These are phyloP conservation scores for Macrolepiota dolichaula DNA, from an alignment of 768 basidiomycete genomes.

Conservation along the genomic window DNA sequence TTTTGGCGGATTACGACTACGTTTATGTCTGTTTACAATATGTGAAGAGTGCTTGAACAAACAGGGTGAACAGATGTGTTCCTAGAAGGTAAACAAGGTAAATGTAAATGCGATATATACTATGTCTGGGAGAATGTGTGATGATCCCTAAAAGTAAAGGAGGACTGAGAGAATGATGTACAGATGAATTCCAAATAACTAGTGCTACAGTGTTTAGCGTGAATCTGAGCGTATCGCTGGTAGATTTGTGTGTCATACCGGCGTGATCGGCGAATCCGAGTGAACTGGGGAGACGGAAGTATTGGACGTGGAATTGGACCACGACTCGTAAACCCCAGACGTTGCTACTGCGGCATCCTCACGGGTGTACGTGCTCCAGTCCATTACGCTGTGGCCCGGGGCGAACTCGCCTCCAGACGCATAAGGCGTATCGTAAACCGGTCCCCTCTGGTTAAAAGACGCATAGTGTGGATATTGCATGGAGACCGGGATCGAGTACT, in stretches of 20 bases:
- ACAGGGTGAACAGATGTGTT: neutral
- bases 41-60: neutral
- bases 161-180: neutral
- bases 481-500: neutral
- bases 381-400: neutral
- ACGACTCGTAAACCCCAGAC: neutral
- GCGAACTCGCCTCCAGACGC: neutral
- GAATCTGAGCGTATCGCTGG: conserved; percentile 1
- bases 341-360: neutral
- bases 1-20: neutral
- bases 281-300: conserved; percentile 4
- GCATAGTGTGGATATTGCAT: neutral
- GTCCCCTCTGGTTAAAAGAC: neutral
- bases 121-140: neutral
- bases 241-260: conserved; percentile 2
- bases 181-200: conserved; percentile 1
- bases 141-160: conserved; percentile 6
- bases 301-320: conserved; percentile 4
- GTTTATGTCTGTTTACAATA: neutral
- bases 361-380: conserved; percentile 2
- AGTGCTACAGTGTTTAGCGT: conserved; percentile 10
- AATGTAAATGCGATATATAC: conserved; percentile 2
- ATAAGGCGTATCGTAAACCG: neutral
- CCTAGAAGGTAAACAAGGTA: neutral
- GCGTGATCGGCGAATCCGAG: conserved; percentile 9